Percentiles rank a stretch among this genome's conserved stretches.
phyloP scores from a whole-genome alignment of 2,329 filamentous ascomycete genomes.

The Calycina herbarum region DNA sequence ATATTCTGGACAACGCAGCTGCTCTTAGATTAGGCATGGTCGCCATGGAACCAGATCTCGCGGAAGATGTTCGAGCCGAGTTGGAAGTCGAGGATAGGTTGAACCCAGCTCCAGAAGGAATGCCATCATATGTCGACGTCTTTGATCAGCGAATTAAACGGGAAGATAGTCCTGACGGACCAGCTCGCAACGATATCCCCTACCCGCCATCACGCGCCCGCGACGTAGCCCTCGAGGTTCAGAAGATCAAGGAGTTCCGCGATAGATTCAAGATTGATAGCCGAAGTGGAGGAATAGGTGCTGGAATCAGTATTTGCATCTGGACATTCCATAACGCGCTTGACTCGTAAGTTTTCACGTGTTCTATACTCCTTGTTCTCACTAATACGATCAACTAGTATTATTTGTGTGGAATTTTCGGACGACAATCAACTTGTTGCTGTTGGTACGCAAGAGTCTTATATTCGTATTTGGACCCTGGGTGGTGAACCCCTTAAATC shows the following conservation, averaged over 20 bases:
- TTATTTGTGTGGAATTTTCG: constrained; percentile 95
- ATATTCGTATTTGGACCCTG: constrained; percentile 91
- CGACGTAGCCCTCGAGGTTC: constrained; percentile 91
- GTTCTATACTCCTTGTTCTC: constrained; percentile 7
- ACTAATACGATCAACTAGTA: constrained; percentile 47
- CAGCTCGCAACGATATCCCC: constrained; percentile 75
- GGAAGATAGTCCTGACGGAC: constrained; percentile 83
- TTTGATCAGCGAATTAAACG: constrained; percentile 87
- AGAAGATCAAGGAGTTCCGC: constrained; percentile 88
- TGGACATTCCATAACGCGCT: constrained; percentile 98
- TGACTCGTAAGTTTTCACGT: constrained; percentile 66
- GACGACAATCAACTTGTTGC: constrained; percentile 86
- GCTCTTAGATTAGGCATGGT: constrained; percentile 76
- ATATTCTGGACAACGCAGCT: constrained; percentile 56
- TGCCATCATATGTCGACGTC: constrained; percentile 76
- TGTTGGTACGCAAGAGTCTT: constrained; percentile 88
- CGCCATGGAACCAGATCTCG: constrained; percentile 79
- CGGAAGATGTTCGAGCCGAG: constrained; percentile 83
- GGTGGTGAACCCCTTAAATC: constrained; percentile 80
- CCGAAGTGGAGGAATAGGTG: constrained; percentile 78
- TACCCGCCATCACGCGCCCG: constrained; percentile 84
- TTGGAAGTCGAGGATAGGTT: constrained; percentile 82
- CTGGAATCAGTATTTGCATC: constrained; percentile 88
- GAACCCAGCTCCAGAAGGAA: constrained; percentile 69
- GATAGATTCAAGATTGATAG: constrained; percentile 88